Percentiles rank a stretch among this genome's conserved stretches.
phyloP scores from a whole-genome alignment of 2,329 filamentous ascomycete genomes.

The Diaporthe velutina region DNA sequence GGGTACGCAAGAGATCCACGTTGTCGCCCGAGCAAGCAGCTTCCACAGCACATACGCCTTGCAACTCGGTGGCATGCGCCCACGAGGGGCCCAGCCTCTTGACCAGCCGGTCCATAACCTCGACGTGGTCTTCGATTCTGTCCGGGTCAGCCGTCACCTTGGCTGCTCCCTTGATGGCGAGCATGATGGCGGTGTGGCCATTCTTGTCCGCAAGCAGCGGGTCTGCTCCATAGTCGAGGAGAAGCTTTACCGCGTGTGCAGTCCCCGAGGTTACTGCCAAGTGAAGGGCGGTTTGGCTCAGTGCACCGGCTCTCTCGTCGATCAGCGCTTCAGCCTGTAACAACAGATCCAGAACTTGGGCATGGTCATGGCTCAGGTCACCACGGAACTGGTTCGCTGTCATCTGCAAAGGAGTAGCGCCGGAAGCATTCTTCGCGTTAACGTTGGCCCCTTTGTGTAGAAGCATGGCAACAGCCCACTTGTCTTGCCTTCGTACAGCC shows the following conservation, averaged over 20 bases:
- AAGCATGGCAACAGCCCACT: constrained; percentile 32
- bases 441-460: constrained; percentile 33
- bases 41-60: not conserved
- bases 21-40: not conserved
- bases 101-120: constrained; percentile 34
- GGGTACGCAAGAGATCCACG: not conserved
- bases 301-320: constrained; percentile 33
- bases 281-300: constrained; percentile 32
- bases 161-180: constrained; percentile 29
- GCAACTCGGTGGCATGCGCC: not conserved
- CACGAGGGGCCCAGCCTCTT: not conserved
- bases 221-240: constrained; percentile 28
- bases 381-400: constrained; percentile 37
- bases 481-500: constrained; percentile 35
- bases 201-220: constrained; percentile 2
- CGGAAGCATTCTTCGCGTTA: constrained; percentile 28
- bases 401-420: constrained; percentile 34
- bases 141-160: constrained; percentile 26
- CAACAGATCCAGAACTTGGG: constrained; percentile 32
- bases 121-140: constrained; percentile 35
- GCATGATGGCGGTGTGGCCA: constrained; percentile 26
- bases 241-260: constrained; percentile 30
- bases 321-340: constrained; percentile 23
- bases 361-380: constrained; percentile 32
- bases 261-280: constrained; percentile 25